Base-by-base conservation (phyloP, 805 yeast genomes). In the Wickerhamomyces rabaulensis region DNA sequence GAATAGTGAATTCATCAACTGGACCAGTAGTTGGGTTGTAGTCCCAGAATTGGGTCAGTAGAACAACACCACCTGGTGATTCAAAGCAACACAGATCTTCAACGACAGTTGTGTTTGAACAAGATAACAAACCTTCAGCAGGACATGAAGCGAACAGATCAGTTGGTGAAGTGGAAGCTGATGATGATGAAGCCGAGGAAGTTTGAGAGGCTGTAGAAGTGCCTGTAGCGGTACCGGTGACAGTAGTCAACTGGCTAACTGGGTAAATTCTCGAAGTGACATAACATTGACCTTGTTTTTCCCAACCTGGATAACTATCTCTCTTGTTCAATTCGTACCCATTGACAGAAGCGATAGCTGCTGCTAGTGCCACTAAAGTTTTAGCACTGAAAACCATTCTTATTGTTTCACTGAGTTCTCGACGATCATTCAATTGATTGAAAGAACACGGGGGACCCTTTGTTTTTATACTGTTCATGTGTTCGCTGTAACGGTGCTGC, bases 31-130 rank as follows among this genome's bases (percentile, higher is more conserved):
- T 76, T 1, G 94, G 91, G 50, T 70, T 66, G 59, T 84, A 85
- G 65, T 91, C 95, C 97, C 97, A 91, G 68, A 91, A 90, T 62
- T 91, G 97, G 0, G 97, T 87, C 60, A 79, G 86, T 44, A 91
- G 64, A 36, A 91, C 70, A 13, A 87, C 72, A 6, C 97, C 97
- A 41, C 95, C 92, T 15, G 90, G 91, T 41, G 78, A 76, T 61
- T 90, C 96, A 62, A 82, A 87, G 66, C 97, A 90, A 61, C 97
- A 90, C 4, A 78, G 61, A 62, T 88, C 81, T 1, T 62, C 66
- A 3, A 78, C 69, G 2, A 68, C 73, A 0, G 85, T 74, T 7
- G 70, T 61, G 54, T 81, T 81, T 16, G 75, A 57, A 58, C 94
- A 85, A 6, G 87, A 74, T 39, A 76, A 61, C 1, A 90, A 90